Base-by-base conservation (phyloP, 139 green algal genomes). In the Coelastrella sp. region DNA sequence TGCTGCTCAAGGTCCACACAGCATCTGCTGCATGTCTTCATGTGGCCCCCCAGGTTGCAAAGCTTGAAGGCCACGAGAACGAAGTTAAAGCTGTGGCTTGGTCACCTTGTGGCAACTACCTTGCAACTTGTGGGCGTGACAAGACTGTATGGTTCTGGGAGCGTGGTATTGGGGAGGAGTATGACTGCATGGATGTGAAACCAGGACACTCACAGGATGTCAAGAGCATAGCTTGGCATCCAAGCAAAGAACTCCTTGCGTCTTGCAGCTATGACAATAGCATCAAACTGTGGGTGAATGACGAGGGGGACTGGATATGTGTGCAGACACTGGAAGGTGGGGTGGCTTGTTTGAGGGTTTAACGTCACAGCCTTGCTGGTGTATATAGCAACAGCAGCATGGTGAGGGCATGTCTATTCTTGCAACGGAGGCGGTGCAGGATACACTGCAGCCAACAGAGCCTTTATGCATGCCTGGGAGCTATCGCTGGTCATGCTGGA, bases 131-230 rank as follows among this genome's bases (percentile, higher is more conserved):
- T 91, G 96, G 97, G 27, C 90, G 98, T 0, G 98, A 99, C 92
- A 98, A 98, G 92, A 98, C 92, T 22, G 96, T 99, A 25, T 99
- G 98, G 98, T 93, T 99, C 27, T 99, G 98, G 98, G 98, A 99
- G 93, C 91, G 93, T 6, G 79, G 95, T 25, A 94, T 95, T 0
- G 94, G 94, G 0, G 91, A 97, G 66, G 97, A 99, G 85, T 99
- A 97, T 75, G 98, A 99, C 91, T 98, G 97, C 83, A 93, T 99
- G 56, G 97, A 99, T 72, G 98, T 99, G 6, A 98, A 99, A 85
- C 95, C 24, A 17, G 74, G 74, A 15, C 74, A 80, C 74, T 11
- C 20, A 68, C 94, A 98, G 94, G 98, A 99, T 91, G 98, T 99
- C 7, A 99, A 99, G 94, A 93, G 91, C 25, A 96, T 99, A 70